These are phyloP conservation scores for Dictyostelium purpureum DNA, from an alignment of 78 protist species.

Conservation along the genomic window DNA sequence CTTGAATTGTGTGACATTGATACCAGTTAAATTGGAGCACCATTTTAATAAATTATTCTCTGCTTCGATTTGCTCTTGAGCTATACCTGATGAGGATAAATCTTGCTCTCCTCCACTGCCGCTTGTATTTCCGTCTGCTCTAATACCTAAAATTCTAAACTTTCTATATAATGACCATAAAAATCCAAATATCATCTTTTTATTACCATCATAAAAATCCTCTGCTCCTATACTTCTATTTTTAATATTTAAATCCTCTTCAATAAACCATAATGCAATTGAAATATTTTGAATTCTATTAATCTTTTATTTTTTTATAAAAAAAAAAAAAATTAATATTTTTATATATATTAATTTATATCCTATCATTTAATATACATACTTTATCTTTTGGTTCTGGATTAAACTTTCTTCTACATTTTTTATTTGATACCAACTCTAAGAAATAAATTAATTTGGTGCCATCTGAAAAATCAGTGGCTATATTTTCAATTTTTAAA, in stretches of 20 bases:
- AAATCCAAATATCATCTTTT: constrained; percentile 83
- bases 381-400: constrained; percentile 73
- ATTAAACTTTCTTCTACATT: constrained; percentile 48
- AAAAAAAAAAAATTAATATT: neutral
- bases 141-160: constrained; percentile 78
- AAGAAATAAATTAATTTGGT: constrained; percentile 60
- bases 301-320: neutral
- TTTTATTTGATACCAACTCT: constrained; percentile 40
- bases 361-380: neutral
- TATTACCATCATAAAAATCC: constrained; percentile 76
- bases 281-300: constrained; percentile 75
- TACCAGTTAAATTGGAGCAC: constrained; percentile 68
- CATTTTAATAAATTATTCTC: constrained; percentile 60
- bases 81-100: neutral
- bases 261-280: constrained; percentile 67
- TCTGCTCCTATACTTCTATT: constrained; percentile 75
- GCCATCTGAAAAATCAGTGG: constrained; percentile 63
- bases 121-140: neutral
- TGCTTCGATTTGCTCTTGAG: constrained; percentile 35
- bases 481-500: constrained; percentile 37
- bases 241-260: constrained; percentile 55
- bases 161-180: constrained; percentile 75
- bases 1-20: constrained; percentile 50
- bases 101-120: neutral
- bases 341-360: neutral